Evolutionary conservation across 2,329 filamentous ascomycete genomes (phyloP).

Genomic region (Chaetothyriales sp.): DNA sequence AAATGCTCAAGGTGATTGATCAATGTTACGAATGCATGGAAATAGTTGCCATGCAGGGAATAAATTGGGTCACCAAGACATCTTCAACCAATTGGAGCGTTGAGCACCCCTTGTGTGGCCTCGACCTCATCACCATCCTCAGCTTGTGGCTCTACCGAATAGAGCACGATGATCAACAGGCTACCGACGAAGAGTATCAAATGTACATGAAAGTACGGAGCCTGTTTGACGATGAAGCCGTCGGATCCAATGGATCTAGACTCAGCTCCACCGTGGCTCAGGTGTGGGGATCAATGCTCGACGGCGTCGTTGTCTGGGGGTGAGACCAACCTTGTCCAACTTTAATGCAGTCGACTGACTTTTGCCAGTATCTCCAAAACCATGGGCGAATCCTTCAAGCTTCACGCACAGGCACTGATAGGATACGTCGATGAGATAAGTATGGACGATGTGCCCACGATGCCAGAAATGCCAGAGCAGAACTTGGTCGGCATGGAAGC

Average conservation of each 20-base stretch:
- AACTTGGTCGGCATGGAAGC: conserved; percentile 14
- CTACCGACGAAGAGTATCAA: conserved; percentile 63
- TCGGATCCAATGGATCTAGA: conserved; percentile 65
- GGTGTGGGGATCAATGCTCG: conserved; percentile 94
- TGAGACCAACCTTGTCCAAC: conserved; percentile 41
- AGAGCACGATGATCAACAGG: conserved; percentile 93
- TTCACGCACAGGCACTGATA: conserved; percentile 84
- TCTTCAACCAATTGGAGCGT: conserved; percentile 98
- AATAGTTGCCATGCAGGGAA: conserved; percentile 82
- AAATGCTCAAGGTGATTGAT: conserved; percentile 98
- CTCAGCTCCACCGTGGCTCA: conserved; percentile 89
- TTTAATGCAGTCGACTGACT: conserved; percentile 29
- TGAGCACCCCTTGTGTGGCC: conserved; percentile 87
- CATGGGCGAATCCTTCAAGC: conserved; percentile 95
- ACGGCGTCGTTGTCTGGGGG: conserved; percentile 99
- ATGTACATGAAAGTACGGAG: conserved; percentile 55
- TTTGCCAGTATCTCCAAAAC: conserved; percentile 46
- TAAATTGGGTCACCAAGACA: conserved; percentile 95
- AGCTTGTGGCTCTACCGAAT: conserved; percentile 97
- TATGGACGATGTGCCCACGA: conserved; percentile 24
- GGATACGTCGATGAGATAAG: conserved; percentile 75
- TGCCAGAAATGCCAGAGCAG: conserved; percentile 15
- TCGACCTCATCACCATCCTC: conserved; percentile 95
- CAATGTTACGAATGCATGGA: conserved; percentile 97
- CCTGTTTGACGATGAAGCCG: conserved; percentile 70